Percentiles rank a stretch among this genome's conserved stretches.
Conservation (phyloP, 352 stramenopile species). For the Pythium coloratum region DNA sequence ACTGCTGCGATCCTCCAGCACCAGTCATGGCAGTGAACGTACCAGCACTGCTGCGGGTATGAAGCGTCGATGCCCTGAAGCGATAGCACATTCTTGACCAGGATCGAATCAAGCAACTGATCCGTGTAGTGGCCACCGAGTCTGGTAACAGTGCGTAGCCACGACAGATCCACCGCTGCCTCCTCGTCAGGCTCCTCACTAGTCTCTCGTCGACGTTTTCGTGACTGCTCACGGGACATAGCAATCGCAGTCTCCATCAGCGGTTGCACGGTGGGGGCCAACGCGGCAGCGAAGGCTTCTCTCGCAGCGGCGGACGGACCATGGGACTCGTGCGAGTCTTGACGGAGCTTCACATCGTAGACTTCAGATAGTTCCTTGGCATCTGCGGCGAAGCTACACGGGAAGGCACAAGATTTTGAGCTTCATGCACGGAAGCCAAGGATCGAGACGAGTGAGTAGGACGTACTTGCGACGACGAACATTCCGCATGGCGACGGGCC, state of each 20-base stretch:
- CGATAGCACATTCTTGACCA: constrained; percentile 19
- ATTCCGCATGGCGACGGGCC: constrained; percentile 65
- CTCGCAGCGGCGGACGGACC: constrained; percentile 6
- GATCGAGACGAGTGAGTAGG: background rate
- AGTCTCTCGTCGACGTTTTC: constrained; percentile 17
- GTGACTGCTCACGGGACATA: constrained; percentile 13
- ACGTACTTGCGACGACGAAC: constrained; percentile 57
- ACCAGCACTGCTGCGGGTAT: constrained; percentile 36
- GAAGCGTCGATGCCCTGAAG: constrained; percentile 29
- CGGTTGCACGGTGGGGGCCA: constrained; percentile 24
- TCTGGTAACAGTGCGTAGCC: constrained; percentile 15
- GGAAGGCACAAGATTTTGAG: background rate
- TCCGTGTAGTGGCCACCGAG: constrained; percentile 26
- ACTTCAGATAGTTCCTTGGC: constrained; percentile 14
- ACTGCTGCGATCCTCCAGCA: no score
- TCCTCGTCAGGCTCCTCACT: background rate
- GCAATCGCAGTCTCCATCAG: constrained; percentile 19
- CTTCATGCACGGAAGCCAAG: background rate
- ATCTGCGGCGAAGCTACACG: constrained; percentile 22
- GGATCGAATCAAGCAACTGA: constrained; percentile 26
- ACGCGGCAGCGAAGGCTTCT: constrained; percentile 23
- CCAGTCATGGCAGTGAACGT: constrained; percentile 3
- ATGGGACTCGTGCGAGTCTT: background rate
- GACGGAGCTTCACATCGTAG: constrained; percentile 17
- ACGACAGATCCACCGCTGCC: background rate